Evolutionary conservation across 768 basidiomycete genomes (phyloP).

Genomic region (Tubosaeta sp.): DNA sequence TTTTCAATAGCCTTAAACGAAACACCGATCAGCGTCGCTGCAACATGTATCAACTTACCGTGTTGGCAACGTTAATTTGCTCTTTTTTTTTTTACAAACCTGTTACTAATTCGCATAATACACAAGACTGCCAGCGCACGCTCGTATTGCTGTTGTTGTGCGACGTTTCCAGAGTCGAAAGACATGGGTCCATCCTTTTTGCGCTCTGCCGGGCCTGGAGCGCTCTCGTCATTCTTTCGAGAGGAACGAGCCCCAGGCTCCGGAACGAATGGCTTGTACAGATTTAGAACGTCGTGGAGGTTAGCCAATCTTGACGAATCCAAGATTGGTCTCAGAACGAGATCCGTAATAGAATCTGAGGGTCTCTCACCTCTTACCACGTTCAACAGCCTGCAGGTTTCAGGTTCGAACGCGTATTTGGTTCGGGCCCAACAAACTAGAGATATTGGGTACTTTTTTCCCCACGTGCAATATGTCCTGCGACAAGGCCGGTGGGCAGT

Average conservation of each 20-base stretch:
- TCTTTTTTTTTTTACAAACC: not conserved
- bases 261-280: not conserved
- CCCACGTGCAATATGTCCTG: slow-evolving; percentile 29
- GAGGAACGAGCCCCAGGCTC: not conserved
- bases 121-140: not conserved
- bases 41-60: not conserved
- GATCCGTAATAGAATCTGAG: not conserved
- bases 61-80: not conserved
- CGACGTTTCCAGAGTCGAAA: not conserved
- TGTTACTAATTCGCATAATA: not conserved
- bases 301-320: not conserved
- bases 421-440: slow-evolving; percentile 18
- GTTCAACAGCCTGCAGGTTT: slow-evolving; percentile 15
- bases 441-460: slow-evolving; percentile 18
- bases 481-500: slow-evolving; percentile 27
- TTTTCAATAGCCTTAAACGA: not conserved
- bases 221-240: not conserved
- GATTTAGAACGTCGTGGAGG: not conserved
- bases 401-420: slow-evolving; percentile 2
- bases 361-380: not conserved
- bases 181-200: not conserved
- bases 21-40: not conserved
- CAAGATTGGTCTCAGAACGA: not conserved
- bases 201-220: not conserved
- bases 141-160: not conserved